Base-by-base conservation (phyloP, 768 basidiomycete species). In the Suillus brevipes region DNA sequence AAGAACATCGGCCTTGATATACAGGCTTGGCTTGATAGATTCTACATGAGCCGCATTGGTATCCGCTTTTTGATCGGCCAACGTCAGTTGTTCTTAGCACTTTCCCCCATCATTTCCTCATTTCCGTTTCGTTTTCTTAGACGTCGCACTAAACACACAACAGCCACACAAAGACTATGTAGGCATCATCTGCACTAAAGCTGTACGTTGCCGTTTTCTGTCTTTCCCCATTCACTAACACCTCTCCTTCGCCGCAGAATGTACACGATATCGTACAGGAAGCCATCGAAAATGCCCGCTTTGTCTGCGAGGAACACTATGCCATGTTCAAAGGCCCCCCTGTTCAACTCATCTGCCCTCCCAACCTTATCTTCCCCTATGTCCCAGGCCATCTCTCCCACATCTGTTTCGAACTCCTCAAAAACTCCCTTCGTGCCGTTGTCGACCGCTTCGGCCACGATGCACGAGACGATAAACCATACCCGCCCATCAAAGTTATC, bases 261-360 rank as follows among this genome's bases (percentile, higher is more conserved):
- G 89, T 99, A 0, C 95, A 95, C 71, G 95, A 99, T 73, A 97
- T 98, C 67, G 90, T 97, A n/a, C 91, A 94, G 72, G 97, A 99
- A 82, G 93, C 97, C 0, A 98, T 99, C 70, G 97, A 99, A 77
- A 99, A 99, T 76, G 95, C 97, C 7, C 88, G 91, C 20, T 92
- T 89, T 73, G 91, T 92, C 31, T 97, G 96, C 79, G 96, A 97
- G 78, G 96, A 98, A 72, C 95, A 98, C 78, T 92, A 92, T 72
- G 92, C 91, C 2, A 90, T 99, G 84, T 97, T 98, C 87, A 91
- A 90, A 70, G 94, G 93, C 1, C 97, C 97, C 0, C 94, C 94
- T 3, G 95, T 99, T 18, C 94, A 99, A 72, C 91, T 99, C 66
- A 94, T 98, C 71, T 99, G 97, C 77, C 94, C 95, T 0, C 80